Conservation (phyloP, 192 early-diverging fungal species). For the Coemansia sp. region DNA sequence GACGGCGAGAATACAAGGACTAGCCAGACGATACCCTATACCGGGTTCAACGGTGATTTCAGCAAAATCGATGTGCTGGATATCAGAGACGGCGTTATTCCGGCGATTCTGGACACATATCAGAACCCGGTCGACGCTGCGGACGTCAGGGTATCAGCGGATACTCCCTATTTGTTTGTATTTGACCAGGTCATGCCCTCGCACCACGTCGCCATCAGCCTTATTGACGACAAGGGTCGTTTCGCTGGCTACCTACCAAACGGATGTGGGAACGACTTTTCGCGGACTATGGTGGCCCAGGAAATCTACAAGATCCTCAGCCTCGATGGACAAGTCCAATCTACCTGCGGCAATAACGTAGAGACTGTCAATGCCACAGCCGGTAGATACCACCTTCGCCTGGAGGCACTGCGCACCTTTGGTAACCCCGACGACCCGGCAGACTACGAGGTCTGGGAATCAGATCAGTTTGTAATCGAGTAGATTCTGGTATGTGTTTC, state of each 20-base stretch:
- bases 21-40: conserved; percentile 31
- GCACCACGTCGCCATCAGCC: conserved; percentile 1
- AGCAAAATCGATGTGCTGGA: conserved; percentile 11
- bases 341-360: no score
- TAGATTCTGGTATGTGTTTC: no score
- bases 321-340: no score
- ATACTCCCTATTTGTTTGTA: neutral
- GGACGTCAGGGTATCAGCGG: neutral
- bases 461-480: conserved; percentile 14
- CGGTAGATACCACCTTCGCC: conserved; percentile 26
- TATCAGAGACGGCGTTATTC: no score
- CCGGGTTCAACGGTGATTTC: conserved; percentile 38
- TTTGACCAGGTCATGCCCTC: conserved; percentile 21
- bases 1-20: neutral
- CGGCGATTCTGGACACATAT: conserved; percentile 6
- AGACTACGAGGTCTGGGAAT: conserved; percentile 41
- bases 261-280: conserved; percentile 7
- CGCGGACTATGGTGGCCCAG: neutral
- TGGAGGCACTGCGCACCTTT: conserved; percentile 24
- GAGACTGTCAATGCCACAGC: conserved; percentile 4
- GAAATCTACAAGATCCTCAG: no score
- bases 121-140: neutral
- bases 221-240: conserved; percentile 6
- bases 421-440: conserved; percentile 16
- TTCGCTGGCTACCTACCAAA: conserved; percentile 21